Evolutionary conservation across 108 stramenopile genomes (phyloP), one percentile per base, ranked within the genome.

Genomic region (Phaeodactylum tricornutum): DNA sequence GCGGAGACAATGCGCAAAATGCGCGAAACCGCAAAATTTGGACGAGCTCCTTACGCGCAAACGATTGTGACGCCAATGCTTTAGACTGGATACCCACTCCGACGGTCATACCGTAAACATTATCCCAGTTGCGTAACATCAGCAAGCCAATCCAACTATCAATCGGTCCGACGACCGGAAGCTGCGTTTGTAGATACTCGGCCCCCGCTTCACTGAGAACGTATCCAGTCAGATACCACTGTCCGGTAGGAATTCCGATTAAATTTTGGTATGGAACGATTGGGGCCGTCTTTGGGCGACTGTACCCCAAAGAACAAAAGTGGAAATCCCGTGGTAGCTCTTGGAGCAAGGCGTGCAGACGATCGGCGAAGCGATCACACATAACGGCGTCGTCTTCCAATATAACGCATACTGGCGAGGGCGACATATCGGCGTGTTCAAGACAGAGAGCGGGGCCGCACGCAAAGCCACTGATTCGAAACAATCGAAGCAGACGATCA

Each of bases 191-290:
- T 29, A 87, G 59, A 63, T 70, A 54, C 20, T 54, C 44, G 1
- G 73, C 78, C 7, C 85, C 85, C n/a, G 74, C 75, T 17, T 71
- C 34, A 23, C 78, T 79, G 19, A 89, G 21, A 26, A 85, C 56
- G 50, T 89, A 89, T 3, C 87, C 87, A 2, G 87, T 89, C 34
- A 89, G 62, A 50, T 89, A 89, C 76, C 77, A 89, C n/a, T 82
- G 46, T 48, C 63, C 69, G 1, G 83, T 75, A 11, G 87, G 87
- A 40, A 89, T 78, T 8, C 77, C 71, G 29, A 84, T 23, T 24
- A 76, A 64, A 19, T 59, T 35, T 16, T 69, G 78, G 57, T 61
- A 84, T 11, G 78, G 69, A n/a, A 85, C 53, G 3, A 89, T 71
- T 19, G 87, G 87, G 15, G 87, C 87, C 17, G 64, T 65, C 45